These are phyloP conservation scores for Coniophora puteana DNA, from an alignment of 1,284 basidiomycete genomes.

Conservation along the genomic window DNA sequence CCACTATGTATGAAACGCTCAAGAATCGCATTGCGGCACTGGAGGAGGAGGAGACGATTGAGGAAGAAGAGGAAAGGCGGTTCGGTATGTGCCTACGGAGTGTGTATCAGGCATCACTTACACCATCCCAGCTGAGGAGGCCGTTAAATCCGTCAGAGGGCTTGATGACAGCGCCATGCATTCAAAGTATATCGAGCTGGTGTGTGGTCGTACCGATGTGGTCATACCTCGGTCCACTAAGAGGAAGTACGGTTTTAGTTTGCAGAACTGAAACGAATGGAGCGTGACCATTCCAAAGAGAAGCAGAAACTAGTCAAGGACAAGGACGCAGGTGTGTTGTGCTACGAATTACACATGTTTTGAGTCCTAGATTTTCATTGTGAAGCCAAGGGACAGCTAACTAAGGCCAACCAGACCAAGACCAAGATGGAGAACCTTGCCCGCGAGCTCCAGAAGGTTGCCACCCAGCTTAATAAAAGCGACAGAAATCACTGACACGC, in stretches of 20 bases:
- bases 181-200: slow-evolving; percentile 80
- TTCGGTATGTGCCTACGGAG: slow-evolving; percentile 49
- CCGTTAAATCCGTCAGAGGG: slow-evolving; percentile 75
- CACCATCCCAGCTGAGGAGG: slow-evolving; percentile 65
- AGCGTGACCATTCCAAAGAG: slow-evolving; percentile 83
- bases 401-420: slow-evolving; percentile 81
- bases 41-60: slow-evolving; percentile 78
- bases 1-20: slow-evolving; percentile 79
- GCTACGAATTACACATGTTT: slow-evolving; percentile 9
- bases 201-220: slow-evolving; percentile 32
- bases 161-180: slow-evolving; percentile 77
- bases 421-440: slow-evolving; percentile 85
- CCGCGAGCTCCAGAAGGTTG: slow-evolving; percentile 79
- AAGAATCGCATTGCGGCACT: slow-evolving; percentile 81
- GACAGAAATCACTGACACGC: slow-evolving; percentile 13
- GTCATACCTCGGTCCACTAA: slow-evolving; percentile 10
- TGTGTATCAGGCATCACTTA: slow-evolving; percentile 12
- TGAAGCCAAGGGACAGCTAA: slow-evolving; percentile 75
- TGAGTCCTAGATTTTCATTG: slow-evolving; percentile 12
- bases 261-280: slow-evolving; percentile 76
- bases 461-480: slow-evolving; percentile 10
- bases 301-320: slow-evolving; percentile 84
- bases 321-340: slow-evolving; percentile 78
- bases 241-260: slow-evolving; percentile 50
- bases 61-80: slow-evolving; percentile 76